Evolutionary conservation across 805 yeast genomes (phyloP).

Genomic region (Jamesozyma jinghongensis): DNA sequence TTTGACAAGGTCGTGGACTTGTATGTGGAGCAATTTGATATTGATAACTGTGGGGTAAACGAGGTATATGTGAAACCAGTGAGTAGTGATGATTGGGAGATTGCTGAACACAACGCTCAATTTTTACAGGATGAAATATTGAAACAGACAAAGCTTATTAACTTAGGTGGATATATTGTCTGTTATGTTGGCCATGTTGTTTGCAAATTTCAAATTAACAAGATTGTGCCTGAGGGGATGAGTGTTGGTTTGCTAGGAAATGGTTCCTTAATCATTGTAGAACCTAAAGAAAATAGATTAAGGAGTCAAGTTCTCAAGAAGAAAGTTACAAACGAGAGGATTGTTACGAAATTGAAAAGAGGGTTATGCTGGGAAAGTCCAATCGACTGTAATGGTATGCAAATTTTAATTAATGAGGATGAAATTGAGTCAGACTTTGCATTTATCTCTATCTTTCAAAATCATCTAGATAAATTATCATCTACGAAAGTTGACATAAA

Average conservation of each 20-base stretch:
- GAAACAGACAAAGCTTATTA: conserved; percentile 72
- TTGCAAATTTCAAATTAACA: conserved; percentile 49
- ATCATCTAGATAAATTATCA: conserved; percentile 24
- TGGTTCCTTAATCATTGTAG: conserved; percentile 62
- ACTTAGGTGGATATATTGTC: conserved; percentile 47
- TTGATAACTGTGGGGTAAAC: conserved; percentile 30
- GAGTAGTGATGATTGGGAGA: conserved; percentile 79
- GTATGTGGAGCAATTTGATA: conserved; percentile 10
- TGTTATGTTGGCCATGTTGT: conserved; percentile 58
- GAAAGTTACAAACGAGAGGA: background rate
- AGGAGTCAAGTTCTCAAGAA: conserved; percentile 13
- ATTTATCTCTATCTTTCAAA: conserved; percentile 23
- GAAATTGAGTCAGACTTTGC: conserved; percentile 17
- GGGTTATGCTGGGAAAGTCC: conserved; percentile 2
- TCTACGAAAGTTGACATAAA: conserved; percentile 5
- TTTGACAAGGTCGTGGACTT: conserved; percentile 6
- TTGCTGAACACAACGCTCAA: conserved; percentile 73
- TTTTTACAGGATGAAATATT: conserved; percentile 65
- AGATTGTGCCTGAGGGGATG: conserved; percentile 35
- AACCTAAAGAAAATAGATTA: conserved; percentile 49
- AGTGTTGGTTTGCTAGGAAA: conserved; percentile 47
- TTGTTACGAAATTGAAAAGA: conserved; percentile 3
- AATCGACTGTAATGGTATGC: background rate
- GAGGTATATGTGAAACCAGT: conserved; percentile 72
- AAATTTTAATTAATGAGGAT: conserved; percentile 3